These are phyloP conservation scores for Boletus eberwhitei DNA, from an alignment of 768 basidiomycete genomes.

Conservation along the genomic window DNA sequence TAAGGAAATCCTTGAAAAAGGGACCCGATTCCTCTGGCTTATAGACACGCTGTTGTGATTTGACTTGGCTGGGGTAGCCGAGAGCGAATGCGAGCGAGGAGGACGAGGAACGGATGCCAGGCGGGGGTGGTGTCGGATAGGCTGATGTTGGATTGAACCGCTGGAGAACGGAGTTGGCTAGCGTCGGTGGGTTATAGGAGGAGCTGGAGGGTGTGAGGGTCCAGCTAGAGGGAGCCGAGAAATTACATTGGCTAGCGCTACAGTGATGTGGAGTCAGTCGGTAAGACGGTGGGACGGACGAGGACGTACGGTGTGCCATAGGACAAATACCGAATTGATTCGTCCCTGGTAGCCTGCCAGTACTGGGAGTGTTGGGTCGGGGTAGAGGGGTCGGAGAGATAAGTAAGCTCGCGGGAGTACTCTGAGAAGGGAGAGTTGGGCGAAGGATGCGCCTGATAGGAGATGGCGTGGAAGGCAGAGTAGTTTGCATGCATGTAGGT, in stretches of 20 bases:
- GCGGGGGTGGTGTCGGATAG: conserved; percentile 71
- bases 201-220: conserved; percentile 41
- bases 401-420: conserved; percentile 59
- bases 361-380: conserved; percentile 49
- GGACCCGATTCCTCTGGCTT: conserved; percentile 54
- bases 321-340: conserved; percentile 58
- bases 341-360: conserved; percentile 62
- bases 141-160: conserved; percentile 55
- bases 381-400: conserved; percentile 48
- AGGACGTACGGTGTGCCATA: conserved; percentile 49
- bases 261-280: conserved; percentile 6
- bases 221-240: conserved; percentile 41
- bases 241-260: conserved; percentile 27
- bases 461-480: conserved; percentile 22
- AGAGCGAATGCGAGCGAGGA: conserved; percentile 77
- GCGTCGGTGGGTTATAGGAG: conserved; percentile 50
- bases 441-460: conserved; percentile 31
- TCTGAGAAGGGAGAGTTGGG: conserved; percentile 61
- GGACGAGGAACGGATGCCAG: conserved; percentile 59
- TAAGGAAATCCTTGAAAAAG: conserved; percentile 67
- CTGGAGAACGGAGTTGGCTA: conserved; percentile 66
- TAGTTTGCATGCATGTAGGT: conserved; percentile 56
- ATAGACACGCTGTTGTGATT: conserved; percentile 34
- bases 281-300: background rate
- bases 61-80: conserved; percentile 39